Evolutionary conservation across 306 rosid species (phyloP).

Genomic region (Fragaria nilgerrensis): DNA sequence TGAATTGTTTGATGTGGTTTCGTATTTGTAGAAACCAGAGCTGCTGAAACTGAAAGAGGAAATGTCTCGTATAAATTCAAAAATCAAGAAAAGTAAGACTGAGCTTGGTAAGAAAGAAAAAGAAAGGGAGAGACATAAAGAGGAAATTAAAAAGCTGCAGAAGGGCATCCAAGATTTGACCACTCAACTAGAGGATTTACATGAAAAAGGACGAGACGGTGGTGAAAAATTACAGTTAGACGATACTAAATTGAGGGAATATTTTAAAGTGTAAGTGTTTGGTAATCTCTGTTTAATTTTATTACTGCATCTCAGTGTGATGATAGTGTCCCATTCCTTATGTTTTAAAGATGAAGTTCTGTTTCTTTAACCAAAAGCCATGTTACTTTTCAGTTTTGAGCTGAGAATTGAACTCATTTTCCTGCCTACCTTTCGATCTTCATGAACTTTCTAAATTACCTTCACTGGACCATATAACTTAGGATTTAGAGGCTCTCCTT

Average conservation of each 20-base stretch:
- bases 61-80: slow-evolving; percentile 77
- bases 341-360: neutral
- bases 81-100: slow-evolving; percentile 70
- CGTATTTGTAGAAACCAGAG: slow-evolving; percentile 83
- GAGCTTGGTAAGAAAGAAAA: slow-evolving; percentile 70
- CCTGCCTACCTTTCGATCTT: slow-evolving; percentile 7
- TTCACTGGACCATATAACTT: neutral
- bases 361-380: neutral
- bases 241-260: slow-evolving; percentile 64
- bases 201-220: slow-evolving; percentile 57
- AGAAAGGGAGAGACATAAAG: slow-evolving; percentile 61
- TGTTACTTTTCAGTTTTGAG: neutral
- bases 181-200: slow-evolving; percentile 59
- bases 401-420: slow-evolving; percentile 16
- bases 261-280: slow-evolving; percentile 80
- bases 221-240: slow-evolving; percentile 66
- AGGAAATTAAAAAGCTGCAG: slow-evolving; percentile 50
- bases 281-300: neutral
- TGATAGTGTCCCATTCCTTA: neutral
- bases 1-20: slow-evolving; percentile 18
- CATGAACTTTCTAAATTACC: neutral
- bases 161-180: slow-evolving; percentile 67
- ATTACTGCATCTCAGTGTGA: neutral
- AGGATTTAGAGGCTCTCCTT: slow-evolving; percentile 4
- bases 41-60: slow-evolving; percentile 94